These are phyloP conservation scores for Microbotryum violaceum DNA, from an alignment of 1,284 basidiomycete species.

Conservation along the genomic window DNA sequence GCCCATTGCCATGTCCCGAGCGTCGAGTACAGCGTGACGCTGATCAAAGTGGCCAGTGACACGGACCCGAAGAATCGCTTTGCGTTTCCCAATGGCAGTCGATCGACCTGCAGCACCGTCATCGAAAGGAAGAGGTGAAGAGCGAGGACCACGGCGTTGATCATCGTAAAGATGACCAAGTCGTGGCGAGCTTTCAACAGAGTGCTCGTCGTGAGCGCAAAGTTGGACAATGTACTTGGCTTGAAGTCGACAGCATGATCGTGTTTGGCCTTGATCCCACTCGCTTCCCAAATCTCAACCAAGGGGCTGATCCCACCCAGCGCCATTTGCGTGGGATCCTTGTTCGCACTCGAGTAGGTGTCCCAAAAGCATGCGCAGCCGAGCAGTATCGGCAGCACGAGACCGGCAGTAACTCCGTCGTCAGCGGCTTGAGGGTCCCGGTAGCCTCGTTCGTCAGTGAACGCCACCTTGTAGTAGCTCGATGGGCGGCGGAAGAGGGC, in stretches of 20 bases:
- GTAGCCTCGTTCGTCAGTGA: conserved; percentile 39
- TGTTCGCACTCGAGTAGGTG: conserved; percentile 18
- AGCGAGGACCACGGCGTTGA: conserved; percentile 39
- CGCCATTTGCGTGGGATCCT: conserved; percentile 5
- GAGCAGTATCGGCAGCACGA: conserved; percentile 35
- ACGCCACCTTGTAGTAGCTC: conserved; percentile 34
- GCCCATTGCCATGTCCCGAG: neutral
- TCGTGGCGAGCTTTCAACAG: conserved; percentile 37
- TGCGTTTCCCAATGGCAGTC: conserved; percentile 38
- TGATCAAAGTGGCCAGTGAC: conserved; percentile 25
- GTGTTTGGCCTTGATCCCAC: conserved; percentile 21
- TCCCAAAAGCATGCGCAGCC: conserved; percentile 32
- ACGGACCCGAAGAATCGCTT: conserved; percentile 36
- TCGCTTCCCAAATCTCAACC: conserved; percentile 34
- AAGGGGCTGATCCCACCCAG: conserved; percentile 26
- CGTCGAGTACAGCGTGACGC: conserved; percentile 7
- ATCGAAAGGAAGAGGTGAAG: conserved; percentile 37
- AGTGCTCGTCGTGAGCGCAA: conserved; percentile 28
- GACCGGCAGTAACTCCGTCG: conserved; percentile 34
- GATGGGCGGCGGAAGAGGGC: conserved; percentile 30
- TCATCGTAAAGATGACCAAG: conserved; percentile 39
- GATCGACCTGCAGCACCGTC: conserved; percentile 34
- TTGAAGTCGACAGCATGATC: neutral
- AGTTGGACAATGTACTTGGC: conserved; percentile 19
- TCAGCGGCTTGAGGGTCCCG: conserved; percentile 31